Conservation (phyloP, 2,329 filamentous ascomycete genomes). For the Ciborinia camelliae region DNA sequence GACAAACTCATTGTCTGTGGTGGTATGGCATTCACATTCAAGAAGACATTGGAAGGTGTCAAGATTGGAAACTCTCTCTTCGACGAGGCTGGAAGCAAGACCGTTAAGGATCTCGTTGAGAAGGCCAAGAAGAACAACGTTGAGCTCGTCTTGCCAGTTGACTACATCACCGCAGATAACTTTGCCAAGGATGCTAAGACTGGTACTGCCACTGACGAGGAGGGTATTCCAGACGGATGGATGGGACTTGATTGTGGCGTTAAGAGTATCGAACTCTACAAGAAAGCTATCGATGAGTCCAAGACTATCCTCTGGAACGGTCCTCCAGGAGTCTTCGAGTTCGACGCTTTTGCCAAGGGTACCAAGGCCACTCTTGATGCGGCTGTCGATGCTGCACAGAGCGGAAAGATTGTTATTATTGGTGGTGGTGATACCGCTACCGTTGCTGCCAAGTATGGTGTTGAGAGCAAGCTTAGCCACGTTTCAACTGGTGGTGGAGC, state of each 20-base stretch:
- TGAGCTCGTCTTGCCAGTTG: constrained; percentile 88
- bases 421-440: constrained; percentile 97
- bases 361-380: constrained; percentile 92
- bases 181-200: constrained; percentile 81
- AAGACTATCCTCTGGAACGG: constrained; percentile 99
- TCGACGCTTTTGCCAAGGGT: constrained; percentile 87
- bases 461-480: constrained; percentile 96
- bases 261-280: constrained; percentile 84
- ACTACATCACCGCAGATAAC: constrained; percentile 96
- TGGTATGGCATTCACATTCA: constrained; percentile 99
- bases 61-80: constrained; percentile 89
- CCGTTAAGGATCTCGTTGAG: constrained; percentile 78
- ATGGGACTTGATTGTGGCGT: constrained; percentile 95
- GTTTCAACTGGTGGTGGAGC: constrained; percentile 96
- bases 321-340: constrained; percentile 94
- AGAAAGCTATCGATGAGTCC: constrained; percentile 78
- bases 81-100: constrained; percentile 91
- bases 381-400: constrained; percentile 74
- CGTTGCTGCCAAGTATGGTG: constrained; percentile 93
- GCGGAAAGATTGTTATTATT: constrained; percentile 95
- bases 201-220: constrained; percentile 76
- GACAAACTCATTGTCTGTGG: constrained; percentile 95
- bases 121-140: constrained; percentile 97
- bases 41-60: constrained; percentile 93
- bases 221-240: constrained; percentile 94